Conservation (phyloP, 2,329 filamentous ascomycete genomes). For the Nigrospora osmanthi region DNA sequence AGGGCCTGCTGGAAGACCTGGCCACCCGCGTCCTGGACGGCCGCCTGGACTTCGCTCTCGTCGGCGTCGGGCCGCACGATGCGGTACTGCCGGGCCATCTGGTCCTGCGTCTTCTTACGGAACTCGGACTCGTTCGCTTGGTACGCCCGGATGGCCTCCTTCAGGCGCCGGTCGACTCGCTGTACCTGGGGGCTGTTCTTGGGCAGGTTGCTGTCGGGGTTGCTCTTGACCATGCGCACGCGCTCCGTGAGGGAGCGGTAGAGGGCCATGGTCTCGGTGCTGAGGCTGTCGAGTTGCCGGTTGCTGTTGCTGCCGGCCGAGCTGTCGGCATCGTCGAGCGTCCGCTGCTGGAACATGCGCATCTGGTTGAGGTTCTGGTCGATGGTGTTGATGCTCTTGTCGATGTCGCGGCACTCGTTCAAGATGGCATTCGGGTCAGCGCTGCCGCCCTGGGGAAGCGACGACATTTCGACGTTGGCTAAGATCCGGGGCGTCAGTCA, state of each 20-base stretch:
- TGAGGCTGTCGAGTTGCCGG: slow-evolving; percentile 64
- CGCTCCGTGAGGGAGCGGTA: slow-evolving; percentile 75
- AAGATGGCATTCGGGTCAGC: slow-evolving; percentile 69
- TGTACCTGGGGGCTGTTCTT: slow-evolving; percentile 76
- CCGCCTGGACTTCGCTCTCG: slow-evolving; percentile 69
- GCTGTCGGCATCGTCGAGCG: slow-evolving; percentile 69
- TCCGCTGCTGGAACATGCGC: slow-evolving; percentile 60
- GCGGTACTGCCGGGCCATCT: slow-evolving; percentile 82
- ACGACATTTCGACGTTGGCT: slow-evolving; percentile 64
- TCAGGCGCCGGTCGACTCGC: slow-evolving; percentile 70
- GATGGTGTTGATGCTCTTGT: slow-evolving; percentile 67
- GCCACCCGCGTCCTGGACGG: slow-evolving; percentile 64
- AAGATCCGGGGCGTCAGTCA: slow-evolving; percentile 10
- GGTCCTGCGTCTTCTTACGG: slow-evolving; percentile 70
- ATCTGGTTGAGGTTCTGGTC: slow-evolving; percentile 66
- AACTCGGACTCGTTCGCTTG: slow-evolving; percentile 74
- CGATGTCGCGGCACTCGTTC: slow-evolving; percentile 77
- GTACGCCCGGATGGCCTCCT: slow-evolving; percentile 73
- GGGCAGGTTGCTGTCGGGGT: slow-evolving; percentile 63
- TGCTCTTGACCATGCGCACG: slow-evolving; percentile 75
- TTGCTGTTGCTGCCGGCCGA: slow-evolving; percentile 57
- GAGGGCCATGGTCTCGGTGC: slow-evolving; percentile 71
- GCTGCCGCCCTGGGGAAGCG: slow-evolving; percentile 46
- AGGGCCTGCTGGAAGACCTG: slow-evolving; percentile 87
- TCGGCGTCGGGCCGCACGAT: slow-evolving; percentile 80